Evolutionary conservation across 768 basidiomycete genomes (phyloP), one percentile per base, ranked within the genome.

Genomic region (Boletus reticuloceps): DNA sequence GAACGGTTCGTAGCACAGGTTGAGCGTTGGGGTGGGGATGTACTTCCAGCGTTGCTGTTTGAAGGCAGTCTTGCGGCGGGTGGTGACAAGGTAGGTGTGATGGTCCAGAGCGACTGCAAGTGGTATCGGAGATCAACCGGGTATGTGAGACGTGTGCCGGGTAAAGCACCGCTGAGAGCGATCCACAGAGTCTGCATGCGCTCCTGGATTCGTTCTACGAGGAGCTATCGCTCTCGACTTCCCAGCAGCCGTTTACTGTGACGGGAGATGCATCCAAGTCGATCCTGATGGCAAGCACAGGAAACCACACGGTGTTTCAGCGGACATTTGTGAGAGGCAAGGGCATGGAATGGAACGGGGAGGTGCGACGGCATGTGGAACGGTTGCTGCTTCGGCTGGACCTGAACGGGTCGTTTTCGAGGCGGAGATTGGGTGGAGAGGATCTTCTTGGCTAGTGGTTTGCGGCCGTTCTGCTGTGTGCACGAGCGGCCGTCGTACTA

Each of bases 1-100:
- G 92, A 91, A 65, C 80, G 85, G 10, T 91, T 96, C 65, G 88
- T 87, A n/a, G 91, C 84, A 8, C 85, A 92, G 58, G 82, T 95
- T 0, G 94, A 95, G 70, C 75, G 93, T 50, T 97, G 94, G 94
- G 92, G 91, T 13, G 93, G 93, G 0, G 91, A 95, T 65, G 83
- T 95, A 10, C 74, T 95, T 3, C 94, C 94, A 13, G 90, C 87
- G 0, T 75, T 95, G 44, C 70, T 95, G 39, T 86, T 85, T 58
- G 93, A 94, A 66, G 91, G 90, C 14, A 91, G 88, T 65, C 64
- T 92, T 47, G 77, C 76, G 29, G 66, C 63, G 0, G 79, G 81
- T 7, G 81, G 74, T 6, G 76, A 77, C 20, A 77, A 78, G 60
- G 83, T 91, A 7, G 92, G 92, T 14, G 76, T 76, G 11, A 76